These are phyloP conservation scores for Talaromyces sp. DNA, from an alignment of 2,329 filamentous ascomycete genomes.

Conservation along the genomic window DNA sequence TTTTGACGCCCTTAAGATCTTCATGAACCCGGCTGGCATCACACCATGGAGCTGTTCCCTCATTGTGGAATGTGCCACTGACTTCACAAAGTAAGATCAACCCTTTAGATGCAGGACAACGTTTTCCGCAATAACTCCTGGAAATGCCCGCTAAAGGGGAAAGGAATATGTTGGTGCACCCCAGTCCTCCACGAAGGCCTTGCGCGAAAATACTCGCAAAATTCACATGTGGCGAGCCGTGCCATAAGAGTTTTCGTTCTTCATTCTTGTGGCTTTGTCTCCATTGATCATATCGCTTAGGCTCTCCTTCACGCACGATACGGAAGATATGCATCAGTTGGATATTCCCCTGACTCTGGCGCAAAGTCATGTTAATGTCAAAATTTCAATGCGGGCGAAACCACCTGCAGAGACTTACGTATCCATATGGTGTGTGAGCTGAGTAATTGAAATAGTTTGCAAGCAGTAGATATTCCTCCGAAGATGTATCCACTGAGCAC, in stretches of 20 bases:
- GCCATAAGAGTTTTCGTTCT: neutral
- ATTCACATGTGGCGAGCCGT: neutral
- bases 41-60: neutral
- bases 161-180: neutral
- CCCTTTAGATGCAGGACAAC: too few species aligned
- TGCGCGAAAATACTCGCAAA: neutral
- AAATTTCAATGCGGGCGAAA: too few species aligned
- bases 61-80: too few species aligned
- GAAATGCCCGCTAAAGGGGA: neutral
- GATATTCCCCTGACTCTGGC: neutral
- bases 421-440: neutral
- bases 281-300: neutral
- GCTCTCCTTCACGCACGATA: constrained; percentile 2
- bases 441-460: neutral
- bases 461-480: neutral
- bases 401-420: too few species aligned
- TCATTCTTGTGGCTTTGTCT: neutral
- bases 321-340: constrained; percentile 3
- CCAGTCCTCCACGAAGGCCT: neutral
- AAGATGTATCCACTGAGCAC: neutral
- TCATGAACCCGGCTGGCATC: neutral
- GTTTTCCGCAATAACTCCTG: neutral
- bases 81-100: constrained; percentile 5
- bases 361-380: too few species aligned
- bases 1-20: neutral